Evolutionary conservation across 2,329 filamentous ascomycete genomes (phyloP), one percentile per base, ranked within the genome.

Genomic region (Aspergillus thermomutatus): DNA sequence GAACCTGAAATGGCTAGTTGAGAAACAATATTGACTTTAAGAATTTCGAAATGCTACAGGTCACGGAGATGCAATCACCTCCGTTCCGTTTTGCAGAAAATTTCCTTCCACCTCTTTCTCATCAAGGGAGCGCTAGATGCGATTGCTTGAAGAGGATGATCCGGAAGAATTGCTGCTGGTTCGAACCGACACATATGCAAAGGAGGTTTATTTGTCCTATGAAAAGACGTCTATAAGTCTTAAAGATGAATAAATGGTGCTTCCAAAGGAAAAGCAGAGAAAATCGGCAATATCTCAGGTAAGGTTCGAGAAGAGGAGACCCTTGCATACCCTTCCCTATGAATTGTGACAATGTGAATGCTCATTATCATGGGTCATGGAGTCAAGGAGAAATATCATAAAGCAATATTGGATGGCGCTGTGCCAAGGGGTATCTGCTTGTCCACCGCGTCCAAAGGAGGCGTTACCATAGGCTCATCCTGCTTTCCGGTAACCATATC

Each of bases 141-240:
- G 68, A 55, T 58, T 71, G 63, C 62, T 73, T 72, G 67, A 70
- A 73, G 72, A 75, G 72, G 72, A 72, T 55, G 52, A 40, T 27
- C 21, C 8, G 23, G 47, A 9, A 23, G 28, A 37, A 41, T n/a
- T 28, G 7, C 11, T 26, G 27, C 2, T 17, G 17, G 31, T 31
- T 31, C 10, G 3, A 43, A 26, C 34, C 3, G 21, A 26, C 27
- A 45, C 19, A 14, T 6, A 17, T 46, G 43, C 11, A 11, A 23
- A 26, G 10, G 6, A 7, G 9, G 8, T 3, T 23, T 26, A 23
- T 23, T 23, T 11, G 10, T 14, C 4, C 4, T 7, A 14, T 3
- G 21, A 11, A 2, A 25, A 14, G 23, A 26, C n/a, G 4, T 46
- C 43, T 26, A 46, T 26, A 46, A 14, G 11, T 14, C 11, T 2